Percentiles rank a stretch among this genome's conserved stretches.
phyloP scores from a whole-genome alignment of 2,329 filamentous ascomycete species.

The Didymosphaeria variabile region DNA sequence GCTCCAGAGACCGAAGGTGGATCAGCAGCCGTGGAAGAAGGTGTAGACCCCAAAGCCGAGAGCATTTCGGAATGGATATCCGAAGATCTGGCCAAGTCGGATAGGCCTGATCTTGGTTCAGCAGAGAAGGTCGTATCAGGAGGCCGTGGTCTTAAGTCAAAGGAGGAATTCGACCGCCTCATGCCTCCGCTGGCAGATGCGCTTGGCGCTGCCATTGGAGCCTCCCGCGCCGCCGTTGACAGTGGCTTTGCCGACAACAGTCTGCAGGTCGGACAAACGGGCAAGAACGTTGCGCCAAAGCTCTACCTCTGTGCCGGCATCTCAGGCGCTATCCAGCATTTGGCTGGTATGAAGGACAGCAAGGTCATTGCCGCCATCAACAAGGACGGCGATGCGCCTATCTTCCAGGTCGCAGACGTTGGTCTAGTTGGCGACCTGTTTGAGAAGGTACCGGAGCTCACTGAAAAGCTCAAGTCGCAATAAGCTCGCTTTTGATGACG shows the following conservation, averaged over 20 bases:
- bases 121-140: slow-evolving; percentile 90
- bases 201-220: slow-evolving; percentile 93
- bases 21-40: slow-evolving; percentile 79
- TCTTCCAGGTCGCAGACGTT: slow-evolving; percentile 97
- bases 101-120: slow-evolving; percentile 92
- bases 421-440: slow-evolving; percentile 95
- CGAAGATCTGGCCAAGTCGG: slow-evolving; percentile 90
- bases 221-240: slow-evolving; percentile 93
- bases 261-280: slow-evolving; percentile 96
- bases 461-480: slow-evolving; percentile 82
- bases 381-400: slow-evolving; percentile 95
- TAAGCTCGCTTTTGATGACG: slow-evolving; percentile 17
- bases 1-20: slow-evolving; percentile 75
- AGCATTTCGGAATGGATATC: slow-evolving; percentile 86
- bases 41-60: slow-evolving; percentile 81
- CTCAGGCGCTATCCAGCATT: slow-evolving; percentile 95
- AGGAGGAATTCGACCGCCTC: slow-evolving; percentile 93
- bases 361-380: slow-evolving; percentile 99
- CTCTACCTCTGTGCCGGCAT: slow-evolving; percentile 96
- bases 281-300: slow-evolving; percentile 97
- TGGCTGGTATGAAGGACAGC: slow-evolving; percentile 99
- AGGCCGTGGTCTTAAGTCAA: slow-evolving; percentile 93
- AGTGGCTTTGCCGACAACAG: slow-evolving; percentile 98
- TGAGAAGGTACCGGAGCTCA: slow-evolving; percentile 93
- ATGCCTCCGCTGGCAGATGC: slow-evolving; percentile 93